Conservation (phyloP, 371 early-diverging fungal genomes). For the Nematocida displodere region DNA sequence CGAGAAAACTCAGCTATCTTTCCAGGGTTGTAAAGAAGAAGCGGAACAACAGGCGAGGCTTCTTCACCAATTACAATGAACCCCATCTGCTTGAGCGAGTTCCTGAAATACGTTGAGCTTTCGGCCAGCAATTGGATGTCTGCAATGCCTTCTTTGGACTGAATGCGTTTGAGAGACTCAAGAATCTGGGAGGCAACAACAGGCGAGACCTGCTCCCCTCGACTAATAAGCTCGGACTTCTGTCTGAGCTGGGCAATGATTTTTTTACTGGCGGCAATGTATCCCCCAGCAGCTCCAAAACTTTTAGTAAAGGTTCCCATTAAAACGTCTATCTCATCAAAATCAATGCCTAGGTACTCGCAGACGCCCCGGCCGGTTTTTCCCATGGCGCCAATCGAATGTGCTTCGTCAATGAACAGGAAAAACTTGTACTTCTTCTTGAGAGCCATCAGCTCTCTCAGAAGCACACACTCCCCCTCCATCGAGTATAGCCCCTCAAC, state of each 20-base stretch:
- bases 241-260: conserved; percentile 77
- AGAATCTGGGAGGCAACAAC: conserved; percentile 84
- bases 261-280: conserved; percentile 76
- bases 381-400: conserved; percentile 92
- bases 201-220: conserved; percentile 84
- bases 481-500: conserved; percentile 96
- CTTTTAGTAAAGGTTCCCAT: conserved; percentile 99
- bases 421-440: conserved; percentile 92
- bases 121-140: conserved; percentile 74
- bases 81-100: conserved; percentile 74
- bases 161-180: conserved; percentile 67
- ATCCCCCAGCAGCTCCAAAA: conserved; percentile 96
- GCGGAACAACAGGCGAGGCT: conserved; percentile 89
- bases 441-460: conserved; percentile 80
- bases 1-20: conserved; percentile 91
- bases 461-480: conserved; percentile 86
- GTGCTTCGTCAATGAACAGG: conserved; percentile 97
- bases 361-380: conserved; percentile 86
- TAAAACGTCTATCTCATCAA: conserved; percentile 80
- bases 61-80: conserved; percentile 86
- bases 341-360: conserved; percentile 82
- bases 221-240: conserved; percentile 73
- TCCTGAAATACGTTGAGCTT: conserved; percentile 78
- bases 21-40: conserved; percentile 87
- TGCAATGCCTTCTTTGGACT: conserved; percentile 69